A percentile compares a stretch with the other conserved stretches of the same genome.
Evolutionary conservation across 2,329 filamentous ascomycete genomes (phyloP).

Genomic region (Cytospora leucostoma): DNA sequence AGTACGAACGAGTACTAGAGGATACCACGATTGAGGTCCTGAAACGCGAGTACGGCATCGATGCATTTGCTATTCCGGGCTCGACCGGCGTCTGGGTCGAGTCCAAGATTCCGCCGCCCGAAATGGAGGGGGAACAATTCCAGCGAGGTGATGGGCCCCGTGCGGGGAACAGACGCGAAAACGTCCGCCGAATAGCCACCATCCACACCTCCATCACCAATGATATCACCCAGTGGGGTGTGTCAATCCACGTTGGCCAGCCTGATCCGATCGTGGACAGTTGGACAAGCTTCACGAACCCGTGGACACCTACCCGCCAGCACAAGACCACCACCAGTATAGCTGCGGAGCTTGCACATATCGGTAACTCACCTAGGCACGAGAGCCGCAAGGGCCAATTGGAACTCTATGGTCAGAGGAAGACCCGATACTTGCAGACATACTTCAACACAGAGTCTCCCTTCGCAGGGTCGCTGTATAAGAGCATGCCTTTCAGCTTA

Average conservation of each 20-base stretch:
- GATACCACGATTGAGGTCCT: constrained; percentile 19
- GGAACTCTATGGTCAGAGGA: neutral
- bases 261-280: constrained; percentile 5
- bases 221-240: constrained; percentile 22
- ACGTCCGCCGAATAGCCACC: constrained; percentile 22
- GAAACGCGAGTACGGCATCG: constrained; percentile 18
- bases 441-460: neutral
- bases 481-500: constrained; percentile 18
- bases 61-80: constrained; percentile 16
- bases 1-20: constrained; percentile 22
- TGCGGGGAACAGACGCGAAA: neutral
- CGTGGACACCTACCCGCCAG: constrained; percentile 22
- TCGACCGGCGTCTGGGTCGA: constrained; percentile 24
- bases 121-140: neutral
- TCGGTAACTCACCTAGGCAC: neutral
- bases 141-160: neutral
- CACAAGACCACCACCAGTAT: constrained; percentile 21
- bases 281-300: constrained; percentile 14
- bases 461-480: neutral
- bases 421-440: constrained; percentile 15
- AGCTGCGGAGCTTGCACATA: constrained; percentile 17
- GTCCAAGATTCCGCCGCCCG: constrained; percentile 12
- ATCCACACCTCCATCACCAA: constrained; percentile 17
- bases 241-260: constrained; percentile 26
- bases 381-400: neutral